phyloP scores from a whole-genome alignment of 106 monocot species.

The Apostasia ramifera region DNA sequence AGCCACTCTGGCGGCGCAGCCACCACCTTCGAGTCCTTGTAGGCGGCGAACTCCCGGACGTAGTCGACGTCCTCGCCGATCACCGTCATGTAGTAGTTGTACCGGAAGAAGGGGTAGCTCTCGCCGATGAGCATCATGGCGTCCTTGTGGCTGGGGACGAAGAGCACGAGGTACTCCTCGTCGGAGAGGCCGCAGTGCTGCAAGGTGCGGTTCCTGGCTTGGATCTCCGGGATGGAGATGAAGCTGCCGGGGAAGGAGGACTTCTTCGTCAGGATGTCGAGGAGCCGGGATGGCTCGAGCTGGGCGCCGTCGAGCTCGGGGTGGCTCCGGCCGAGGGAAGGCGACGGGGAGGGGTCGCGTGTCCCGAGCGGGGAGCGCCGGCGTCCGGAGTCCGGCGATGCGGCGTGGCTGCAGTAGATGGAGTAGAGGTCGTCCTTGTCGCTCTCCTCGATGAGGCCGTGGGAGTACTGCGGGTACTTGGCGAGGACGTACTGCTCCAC shows the following conservation, averaged over 20 bases:
- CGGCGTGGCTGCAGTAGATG: conserved; percentile 8
- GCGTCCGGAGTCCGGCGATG: neutral
- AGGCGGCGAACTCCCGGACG: conserved; percentile 34
- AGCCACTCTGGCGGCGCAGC: conserved; percentile 48
- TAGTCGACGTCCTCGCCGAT: conserved; percentile 22
- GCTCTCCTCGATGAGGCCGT: conserved; percentile 51
- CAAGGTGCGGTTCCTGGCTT: conserved; percentile 41
- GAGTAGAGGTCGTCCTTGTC: conserved; percentile 46
- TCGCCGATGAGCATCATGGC: conserved; percentile 43
- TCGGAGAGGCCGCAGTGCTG: conserved; percentile 46
- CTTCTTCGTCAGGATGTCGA: conserved; percentile 55
- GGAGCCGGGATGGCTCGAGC: conserved; percentile 47
- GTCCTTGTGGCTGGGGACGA: conserved; percentile 18
- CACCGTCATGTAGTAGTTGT: conserved; percentile 36
- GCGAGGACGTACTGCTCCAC: conserved; percentile 56
- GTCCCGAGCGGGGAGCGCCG: conserved; percentile 18
- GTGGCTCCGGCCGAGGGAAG: conserved; percentile 22
- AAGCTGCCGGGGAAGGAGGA: conserved; percentile 52
- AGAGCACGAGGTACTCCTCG: conserved; percentile 39
- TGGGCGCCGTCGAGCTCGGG: conserved; percentile 35
- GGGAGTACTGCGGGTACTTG: conserved; percentile 65
- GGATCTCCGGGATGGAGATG: conserved; percentile 59
- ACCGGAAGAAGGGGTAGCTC: conserved; percentile 40
- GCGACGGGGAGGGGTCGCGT: conserved; percentile 1
- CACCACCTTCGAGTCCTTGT: conserved; percentile 47